Evolutionary conservation across 441 rosid species (phyloP).

Genomic region (Aquilaria agallochum): DNA sequence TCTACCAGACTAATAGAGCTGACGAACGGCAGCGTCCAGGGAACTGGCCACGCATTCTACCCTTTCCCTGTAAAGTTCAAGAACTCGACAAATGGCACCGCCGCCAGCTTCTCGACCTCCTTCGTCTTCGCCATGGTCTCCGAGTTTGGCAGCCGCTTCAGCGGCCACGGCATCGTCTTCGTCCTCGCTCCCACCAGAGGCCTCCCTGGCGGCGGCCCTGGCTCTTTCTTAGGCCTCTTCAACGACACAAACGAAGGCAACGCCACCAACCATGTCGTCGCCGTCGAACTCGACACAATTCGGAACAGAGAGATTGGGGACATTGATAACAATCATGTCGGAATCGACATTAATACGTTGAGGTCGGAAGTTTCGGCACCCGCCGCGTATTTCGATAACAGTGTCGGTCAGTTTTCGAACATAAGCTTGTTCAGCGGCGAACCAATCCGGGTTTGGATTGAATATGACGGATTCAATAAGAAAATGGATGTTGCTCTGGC

Average conservation of each 20-base stretch:
- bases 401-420: not conserved
- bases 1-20: constrained; percentile 22
- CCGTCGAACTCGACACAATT: constrained; percentile 37
- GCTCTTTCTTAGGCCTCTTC: constrained; percentile 35
- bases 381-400: not conserved
- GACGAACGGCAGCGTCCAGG: constrained; percentile 19
- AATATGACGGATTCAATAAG: constrained; percentile 34
- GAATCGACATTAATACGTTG: constrained; percentile 36
- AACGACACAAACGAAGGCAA: constrained; percentile 23
- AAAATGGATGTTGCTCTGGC: constrained; percentile 28
- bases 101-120: constrained; percentile 37
- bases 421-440: not conserved
- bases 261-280: constrained; percentile 27
- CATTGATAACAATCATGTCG: constrained; percentile 36
- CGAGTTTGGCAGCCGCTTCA: not conserved
- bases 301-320: constrained; percentile 18
- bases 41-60: constrained; percentile 33
- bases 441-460: constrained; percentile 18
- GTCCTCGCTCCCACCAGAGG: constrained; percentile 38
- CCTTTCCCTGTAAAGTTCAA: constrained; percentile 25
- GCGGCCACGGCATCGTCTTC: constrained; percentile 45
- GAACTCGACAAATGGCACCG: constrained; percentile 8
- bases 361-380: constrained; percentile 16
- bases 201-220: constrained; percentile 18
- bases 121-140: constrained; percentile 42